Conservation (phyloP, 2,329 filamentous ascomycete genomes). For the Coleophoma cylindrospora region DNA sequence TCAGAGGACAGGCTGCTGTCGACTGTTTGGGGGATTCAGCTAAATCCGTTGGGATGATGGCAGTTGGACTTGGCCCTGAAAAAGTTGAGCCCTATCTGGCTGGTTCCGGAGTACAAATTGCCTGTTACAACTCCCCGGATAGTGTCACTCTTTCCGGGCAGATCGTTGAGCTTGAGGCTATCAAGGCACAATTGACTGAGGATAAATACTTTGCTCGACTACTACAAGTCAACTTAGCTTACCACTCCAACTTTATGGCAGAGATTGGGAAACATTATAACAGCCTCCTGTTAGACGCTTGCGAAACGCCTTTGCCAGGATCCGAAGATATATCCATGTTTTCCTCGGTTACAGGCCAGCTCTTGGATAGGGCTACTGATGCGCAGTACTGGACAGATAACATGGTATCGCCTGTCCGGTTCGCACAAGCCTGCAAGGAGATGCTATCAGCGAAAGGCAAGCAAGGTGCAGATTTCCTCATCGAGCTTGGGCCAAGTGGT, state of each 20-base stretch:
- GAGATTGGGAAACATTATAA: conserved; percentile 6
- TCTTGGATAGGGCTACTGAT: neutral
- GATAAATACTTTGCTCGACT: conserved; percentile 23
- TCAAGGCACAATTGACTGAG: conserved; percentile 16
- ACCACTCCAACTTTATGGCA: conserved; percentile 34
- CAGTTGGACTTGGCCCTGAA: conserved; percentile 27
- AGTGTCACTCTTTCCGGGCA: conserved; percentile 33
- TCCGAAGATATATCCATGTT: neutral
- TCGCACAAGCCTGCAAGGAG: conserved; percentile 4
- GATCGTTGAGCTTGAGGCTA: conserved; percentile 3
- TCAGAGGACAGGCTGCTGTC: neutral
- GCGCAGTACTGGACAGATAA: conserved; percentile 11
- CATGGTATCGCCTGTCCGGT: conserved; percentile 12
- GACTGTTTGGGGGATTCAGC: no score
- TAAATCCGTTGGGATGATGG: conserved; percentile 40
- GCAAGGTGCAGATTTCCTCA: conserved; percentile 8
- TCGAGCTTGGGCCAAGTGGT: conserved; percentile 29
- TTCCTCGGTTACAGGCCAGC: conserved; percentile 1
- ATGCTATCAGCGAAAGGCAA: neutral
- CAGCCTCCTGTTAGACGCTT: neutral
- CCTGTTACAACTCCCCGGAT: conserved; percentile 28
- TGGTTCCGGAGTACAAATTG: conserved; percentile 16
- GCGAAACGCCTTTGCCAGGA: neutral
- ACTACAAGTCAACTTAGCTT: conserved; percentile 33
- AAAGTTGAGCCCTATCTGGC: conserved; percentile 18